Evolutionary conservation across 2,329 filamentous ascomycete genomes (phyloP), one percentile per base, ranked within the genome.

Genomic region (Coniochaeta pulveracea): DNA sequence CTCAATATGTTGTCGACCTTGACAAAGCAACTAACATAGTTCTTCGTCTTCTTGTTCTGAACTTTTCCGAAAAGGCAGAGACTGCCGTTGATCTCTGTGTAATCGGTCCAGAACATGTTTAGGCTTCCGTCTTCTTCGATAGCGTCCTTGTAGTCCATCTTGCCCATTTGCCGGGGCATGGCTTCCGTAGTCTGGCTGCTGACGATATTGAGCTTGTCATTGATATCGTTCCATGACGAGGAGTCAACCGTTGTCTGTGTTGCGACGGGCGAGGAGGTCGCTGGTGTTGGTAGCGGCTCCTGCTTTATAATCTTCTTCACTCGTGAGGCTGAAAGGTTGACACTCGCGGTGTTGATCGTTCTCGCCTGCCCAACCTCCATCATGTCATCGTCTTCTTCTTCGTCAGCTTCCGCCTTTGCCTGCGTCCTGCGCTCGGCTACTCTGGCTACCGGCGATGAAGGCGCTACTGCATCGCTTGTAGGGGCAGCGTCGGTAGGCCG

Each of bases 31-130:
- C 91, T 98, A 38, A 86, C 80, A 51, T 84, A 88, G 26, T 66
- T 65, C 33, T 73, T 77, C 2, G 75, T 84, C 47, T 77, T 81
- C 56, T 88, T 94, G 61, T 95, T 86, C 47, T 86, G 76, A 16
- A 95, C 89, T 52, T 98, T 98, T 42, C 91, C 91, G 50, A 98
- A 96, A 9, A 98, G 69, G 54, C 86, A 96, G 8, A 98, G 64
- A 45, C 79, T 91, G 38, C 89, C 89, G 47, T 88, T 86, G 51
- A 94, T 66, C 52, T 98, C 91, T 1, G 81, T 85, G 50, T 94
- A 98, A 56, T 98, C 91, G 6, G 84, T 81, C 91, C 91, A 98
- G 62, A 95, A 98, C 63, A 98, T 85, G 44, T 80, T 80, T 19
- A 98, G 66, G 45, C 83, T 93, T 22, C 89, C 91, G 49, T 98